phyloP scores from a whole-genome alignment of 257 asterid genomes.

The Misopates orontium region DNA sequence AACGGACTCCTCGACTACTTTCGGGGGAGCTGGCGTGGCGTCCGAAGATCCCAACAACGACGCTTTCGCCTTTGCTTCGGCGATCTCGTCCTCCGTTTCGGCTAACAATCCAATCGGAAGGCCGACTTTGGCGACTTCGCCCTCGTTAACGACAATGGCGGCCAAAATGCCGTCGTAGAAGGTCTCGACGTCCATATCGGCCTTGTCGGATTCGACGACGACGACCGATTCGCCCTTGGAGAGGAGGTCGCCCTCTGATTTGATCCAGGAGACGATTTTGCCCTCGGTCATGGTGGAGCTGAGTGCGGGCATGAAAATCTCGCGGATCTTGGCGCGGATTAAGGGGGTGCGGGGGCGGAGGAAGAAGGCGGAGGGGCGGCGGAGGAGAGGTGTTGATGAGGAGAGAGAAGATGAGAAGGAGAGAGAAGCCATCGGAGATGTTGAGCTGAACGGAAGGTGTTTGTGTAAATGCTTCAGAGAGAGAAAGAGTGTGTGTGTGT shows the following conservation, averaged over 20 bases:
- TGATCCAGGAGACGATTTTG: conserved; percentile 78
- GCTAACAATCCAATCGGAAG: conserved; percentile 70
- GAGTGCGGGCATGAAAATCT: conserved; percentile 93
- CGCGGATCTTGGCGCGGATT: conserved; percentile 72
- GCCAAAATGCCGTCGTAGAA: conserved; percentile 76
- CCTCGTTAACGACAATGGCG: conserved; percentile 73
- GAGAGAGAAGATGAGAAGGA: conserved; percentile 67
- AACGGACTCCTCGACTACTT: not conserved
- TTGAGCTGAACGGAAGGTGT: conserved; percentile 1
- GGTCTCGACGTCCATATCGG: conserved; percentile 85
- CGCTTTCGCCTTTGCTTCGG: conserved; percentile 67
- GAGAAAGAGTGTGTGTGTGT: not conserved
- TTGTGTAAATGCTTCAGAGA: not conserved
- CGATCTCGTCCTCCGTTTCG: conserved; percentile 60
- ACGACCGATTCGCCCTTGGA: conserved; percentile 85
- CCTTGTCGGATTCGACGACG: conserved; percentile 84
- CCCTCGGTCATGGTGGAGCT: conserved; percentile 97
- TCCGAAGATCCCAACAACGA: conserved; percentile 32
- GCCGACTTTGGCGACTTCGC: conserved; percentile 73
- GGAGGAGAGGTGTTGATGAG: conserved; percentile 44
- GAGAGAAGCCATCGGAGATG: conserved; percentile 38
- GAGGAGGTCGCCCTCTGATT: conserved; percentile 76
- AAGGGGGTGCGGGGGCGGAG: conserved; percentile 35
- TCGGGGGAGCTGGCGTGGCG: conserved; percentile 21
- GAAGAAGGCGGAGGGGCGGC: conserved; percentile 46